These are phyloP conservation scores for Globisporangium emineosum DNA, from an alignment of 352 stramenopile genomes.

Conservation along the genomic window DNA sequence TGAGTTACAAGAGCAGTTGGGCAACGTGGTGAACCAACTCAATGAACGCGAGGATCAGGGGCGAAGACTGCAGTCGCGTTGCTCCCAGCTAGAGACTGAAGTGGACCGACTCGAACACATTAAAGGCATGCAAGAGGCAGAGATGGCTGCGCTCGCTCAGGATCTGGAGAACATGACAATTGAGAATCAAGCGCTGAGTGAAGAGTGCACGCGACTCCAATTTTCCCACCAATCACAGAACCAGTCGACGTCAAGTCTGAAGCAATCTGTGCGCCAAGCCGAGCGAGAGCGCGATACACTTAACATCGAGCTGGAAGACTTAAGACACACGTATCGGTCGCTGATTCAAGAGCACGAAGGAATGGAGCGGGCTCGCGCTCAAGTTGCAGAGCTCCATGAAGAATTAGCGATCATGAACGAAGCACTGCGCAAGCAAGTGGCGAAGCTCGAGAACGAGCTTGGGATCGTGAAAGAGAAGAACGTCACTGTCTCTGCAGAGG, in stretches of 20 bases:
- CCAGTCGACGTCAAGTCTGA: conserved; percentile 51
- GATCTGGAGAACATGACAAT: conserved; percentile 88
- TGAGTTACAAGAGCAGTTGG: conserved; percentile 59
- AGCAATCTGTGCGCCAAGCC: conserved; percentile 51
- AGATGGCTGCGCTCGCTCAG: conserved; percentile 61
- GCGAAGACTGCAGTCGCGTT: conserved; percentile 39
- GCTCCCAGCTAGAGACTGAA: conserved; percentile 45
- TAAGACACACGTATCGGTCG: conserved; percentile 68
- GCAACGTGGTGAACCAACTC: conserved; percentile 53
- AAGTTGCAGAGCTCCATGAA: conserved; percentile 56
- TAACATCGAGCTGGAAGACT: conserved; percentile 74
- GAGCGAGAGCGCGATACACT: conserved; percentile 67
- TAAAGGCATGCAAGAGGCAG: conserved; percentile 63
- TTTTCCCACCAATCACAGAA: conserved; percentile 44
- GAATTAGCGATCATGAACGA: conserved; percentile 65
- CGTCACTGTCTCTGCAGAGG: conserved; percentile 47
- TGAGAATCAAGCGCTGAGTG: conserved; percentile 82
- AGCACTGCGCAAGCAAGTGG: conserved; percentile 56
- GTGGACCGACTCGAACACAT: conserved; percentile 52
- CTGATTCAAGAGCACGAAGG: conserved; percentile 73
- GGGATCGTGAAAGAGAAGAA: conserved; percentile 54
- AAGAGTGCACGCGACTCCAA: conserved; percentile 71
- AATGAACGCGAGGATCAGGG: conserved; percentile 47
- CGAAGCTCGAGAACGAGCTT: conserved; percentile 55
- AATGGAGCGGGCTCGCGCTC: conserved; percentile 49